These are phyloP conservation scores for Colletotrichum echinochloae DNA, from an alignment of 2,329 filamentous ascomycete species.

Conservation along the genomic window DNA sequence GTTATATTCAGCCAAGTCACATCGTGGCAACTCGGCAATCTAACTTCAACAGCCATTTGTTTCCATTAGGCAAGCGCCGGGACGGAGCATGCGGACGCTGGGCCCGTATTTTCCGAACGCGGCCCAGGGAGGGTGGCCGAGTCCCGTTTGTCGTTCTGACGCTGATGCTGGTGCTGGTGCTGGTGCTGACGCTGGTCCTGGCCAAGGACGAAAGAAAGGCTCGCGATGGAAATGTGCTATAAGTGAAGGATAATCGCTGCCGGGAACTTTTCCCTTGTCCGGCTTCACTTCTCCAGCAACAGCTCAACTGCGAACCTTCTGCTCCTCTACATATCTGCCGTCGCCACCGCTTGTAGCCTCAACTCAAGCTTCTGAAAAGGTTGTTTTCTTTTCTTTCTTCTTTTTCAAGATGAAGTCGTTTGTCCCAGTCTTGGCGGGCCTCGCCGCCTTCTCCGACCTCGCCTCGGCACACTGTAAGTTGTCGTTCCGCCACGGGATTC, in stretches of 20 bases:
- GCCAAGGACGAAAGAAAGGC: background rate
- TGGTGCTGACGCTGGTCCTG: no score
- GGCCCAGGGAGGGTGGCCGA: background rate
- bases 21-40: slow-evolving; percentile 21
- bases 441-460: slow-evolving; percentile 15
- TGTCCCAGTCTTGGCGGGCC: slow-evolving; percentile 6
- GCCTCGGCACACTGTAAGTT: slow-evolving; percentile 31
- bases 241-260: background rate
- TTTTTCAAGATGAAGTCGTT: slow-evolving; percentile 13
- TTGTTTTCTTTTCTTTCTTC: no score
- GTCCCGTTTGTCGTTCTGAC: background rate
- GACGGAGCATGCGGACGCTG: background rate
- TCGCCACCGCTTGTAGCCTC: background rate
- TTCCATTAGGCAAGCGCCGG: slow-evolving; percentile 13
- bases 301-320: background rate
- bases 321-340: background rate
- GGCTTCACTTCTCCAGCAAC: background rate
- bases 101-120: background rate
- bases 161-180: background rate
- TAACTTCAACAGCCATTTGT: slow-evolving; percentile 8
- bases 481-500: background rate
- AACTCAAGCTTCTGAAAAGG: background rate
- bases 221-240: background rate
- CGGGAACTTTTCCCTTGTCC: no score
- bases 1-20: slow-evolving; percentile 19